A percentile compares a stretch with the other conserved stretches of the same genome.
phyloP scores from a whole-genome alignment of 2,329 filamentous ascomycete genomes.

The Penicillium sp. region DNA sequence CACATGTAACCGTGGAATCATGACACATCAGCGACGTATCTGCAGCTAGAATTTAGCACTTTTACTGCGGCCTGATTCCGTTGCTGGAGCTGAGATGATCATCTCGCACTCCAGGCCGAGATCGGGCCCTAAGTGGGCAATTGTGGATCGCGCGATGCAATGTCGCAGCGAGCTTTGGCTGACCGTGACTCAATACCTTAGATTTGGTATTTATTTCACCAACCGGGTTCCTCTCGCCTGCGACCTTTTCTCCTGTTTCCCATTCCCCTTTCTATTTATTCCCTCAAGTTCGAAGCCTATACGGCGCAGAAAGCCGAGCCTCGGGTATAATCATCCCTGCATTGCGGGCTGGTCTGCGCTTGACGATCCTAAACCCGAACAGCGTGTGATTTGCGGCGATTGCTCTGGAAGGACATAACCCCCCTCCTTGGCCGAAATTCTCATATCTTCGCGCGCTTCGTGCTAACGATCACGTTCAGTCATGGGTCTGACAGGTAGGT shows the following conservation, averaged over 20 bases:
- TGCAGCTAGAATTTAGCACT: background rate
- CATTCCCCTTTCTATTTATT: background rate
- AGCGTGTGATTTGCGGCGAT: background rate
- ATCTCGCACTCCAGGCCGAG: constrained; percentile 14
- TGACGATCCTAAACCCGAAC: background rate
- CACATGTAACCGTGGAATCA: background rate
- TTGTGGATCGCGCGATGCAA: constrained; percentile 10
- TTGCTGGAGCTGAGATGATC: background rate
- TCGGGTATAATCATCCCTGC: constrained; percentile 10
- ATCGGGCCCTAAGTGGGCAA: constrained; percentile 12
- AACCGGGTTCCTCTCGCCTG: too few species aligned
- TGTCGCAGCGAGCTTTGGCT: constrained; percentile 3
- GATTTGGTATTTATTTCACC: too few species aligned
- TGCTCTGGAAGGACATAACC: background rate
- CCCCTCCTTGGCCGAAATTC: background rate
- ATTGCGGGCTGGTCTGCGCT: constrained; percentile 11
- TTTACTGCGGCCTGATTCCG: too few species aligned
- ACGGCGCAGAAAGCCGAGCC: background rate
- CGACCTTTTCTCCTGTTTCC: background rate
- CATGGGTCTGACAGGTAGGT: constrained; percentile 18
- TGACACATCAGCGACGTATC: background rate
- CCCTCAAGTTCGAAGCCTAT: background rate
- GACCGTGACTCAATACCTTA: constrained; percentile 13
- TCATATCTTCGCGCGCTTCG: background rate
- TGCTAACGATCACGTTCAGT: constrained; percentile 4